Evolutionary conservation across 495 filamentous ascomycete species (phyloP), one percentile per base, ranked within the genome.

Genomic region (Trichoderma parareesei): DNA sequence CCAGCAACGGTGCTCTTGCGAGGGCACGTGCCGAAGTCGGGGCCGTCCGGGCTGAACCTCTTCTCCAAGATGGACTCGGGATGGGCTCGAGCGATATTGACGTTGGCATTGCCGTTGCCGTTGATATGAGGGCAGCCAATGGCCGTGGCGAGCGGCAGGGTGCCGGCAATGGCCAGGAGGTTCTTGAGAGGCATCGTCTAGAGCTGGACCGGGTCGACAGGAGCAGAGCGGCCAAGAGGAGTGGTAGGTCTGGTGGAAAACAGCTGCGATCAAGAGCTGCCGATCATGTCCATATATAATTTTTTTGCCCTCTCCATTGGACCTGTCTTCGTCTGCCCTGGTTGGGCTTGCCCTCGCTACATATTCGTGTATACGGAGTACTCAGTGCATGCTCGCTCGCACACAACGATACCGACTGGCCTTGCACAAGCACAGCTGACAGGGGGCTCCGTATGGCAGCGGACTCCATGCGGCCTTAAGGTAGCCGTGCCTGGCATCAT

Each of bases 1-100:
- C 76, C 86, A 40, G 61, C 43, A 59, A 84, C 76, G 68, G 85
- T 86, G 79, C 40, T 46, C 61, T 37, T 37, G n/a, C 41, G 20
- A 16, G 61, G 42, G 61, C 61, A 63, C 27, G n/a, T 27, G 33
- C 53, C 53, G 18, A 57, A 57, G 27, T 57, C 53, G 11, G 53
- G 53, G 33, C 53, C 53, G 14, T 57, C 53, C 6, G 53, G 27
- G 53, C 53, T 57, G 27, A 35, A 57, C 37, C 53, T 33, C 5
- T 20, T 9, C 53, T 57, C 53, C 27, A 57, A 27, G 7, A 57
- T 37, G 27, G 53, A 33, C 53, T 57, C 53, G 20, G 53, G 53
- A 14, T 57, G 53, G 27, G 27, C 27, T 5, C 7, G 10, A 33
- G 37, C 13, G 8, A 13, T 14, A 57, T 8, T 18, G 33, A n/a